These are phyloP conservation scores for Candida manassasensis DNA, from an alignment of 805 yeast species.

Conservation along the genomic window DNA sequence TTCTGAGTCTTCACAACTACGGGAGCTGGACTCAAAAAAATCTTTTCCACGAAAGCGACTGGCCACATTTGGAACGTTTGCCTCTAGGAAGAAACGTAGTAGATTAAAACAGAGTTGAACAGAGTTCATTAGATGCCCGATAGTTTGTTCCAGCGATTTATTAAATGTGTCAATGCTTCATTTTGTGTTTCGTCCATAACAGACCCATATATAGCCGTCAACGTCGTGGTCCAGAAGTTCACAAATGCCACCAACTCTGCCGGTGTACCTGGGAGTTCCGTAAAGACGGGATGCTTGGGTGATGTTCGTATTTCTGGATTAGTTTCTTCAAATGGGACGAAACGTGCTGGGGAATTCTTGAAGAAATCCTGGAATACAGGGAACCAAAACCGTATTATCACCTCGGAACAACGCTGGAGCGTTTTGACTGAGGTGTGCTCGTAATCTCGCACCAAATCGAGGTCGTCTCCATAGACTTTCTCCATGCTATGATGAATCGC, in stretches of 20 bases:
- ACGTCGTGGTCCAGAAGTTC: conserved; percentile 48
- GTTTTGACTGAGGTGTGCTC: conserved; percentile 26
- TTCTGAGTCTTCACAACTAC: no score
- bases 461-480: conserved; percentile 54
- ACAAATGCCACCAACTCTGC: conserved; percentile 34
- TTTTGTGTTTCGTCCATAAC: conserved; percentile 23
- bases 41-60: conserved; percentile 1
- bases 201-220: conserved; percentile 38
- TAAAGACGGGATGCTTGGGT: conserved; percentile 15
- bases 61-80: conserved; percentile 4
- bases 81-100: conserved; percentile 3
- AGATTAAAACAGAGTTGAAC: no score
- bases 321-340: conserved; percentile 16
- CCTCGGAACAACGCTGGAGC: conserved; percentile 39
- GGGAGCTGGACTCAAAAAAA: no score
- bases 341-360: conserved; percentile 8
- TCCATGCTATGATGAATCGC: conserved; percentile 50
- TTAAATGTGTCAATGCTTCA: conserved; percentile 23
- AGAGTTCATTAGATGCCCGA: no score
- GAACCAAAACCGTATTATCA: conserved; percentile 45
- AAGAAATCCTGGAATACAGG: conserved; percentile 57
- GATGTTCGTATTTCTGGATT: conserved; percentile 8
- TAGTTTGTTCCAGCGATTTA: conserved; percentile 30
- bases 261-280: conserved; percentile 10
- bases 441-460: conserved; percentile 46